Base-by-base conservation (phyloP, 805 yeast species). In the Candida silvatica region DNA sequence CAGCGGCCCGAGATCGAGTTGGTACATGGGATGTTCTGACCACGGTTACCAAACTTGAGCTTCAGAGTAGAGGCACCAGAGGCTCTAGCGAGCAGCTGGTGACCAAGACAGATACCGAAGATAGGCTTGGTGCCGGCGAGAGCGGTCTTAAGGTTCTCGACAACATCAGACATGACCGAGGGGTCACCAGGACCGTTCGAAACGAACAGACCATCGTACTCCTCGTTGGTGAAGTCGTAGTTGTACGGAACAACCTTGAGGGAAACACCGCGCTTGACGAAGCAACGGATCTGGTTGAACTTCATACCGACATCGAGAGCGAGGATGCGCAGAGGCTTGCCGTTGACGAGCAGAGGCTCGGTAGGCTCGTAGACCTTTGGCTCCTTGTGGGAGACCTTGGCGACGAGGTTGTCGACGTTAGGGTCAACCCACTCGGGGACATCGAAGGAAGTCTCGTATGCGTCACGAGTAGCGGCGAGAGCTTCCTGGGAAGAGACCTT, bases 111-210 rank as follows among this genome's bases (percentile, higher is more conserved):
- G 58, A 92, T 92, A 74, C 98, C 98, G 52, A 92, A 92, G 37
- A 92, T 71, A 36, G 98, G 98, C 59, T 75, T 78, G 34, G 75
- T 81, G 25, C 72, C 69, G 29, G 68, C 67, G 39, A 90, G 56
- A 24, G 74, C 82, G 29, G 58, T 59, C 27, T 68, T 47, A 52
- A 92, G 64, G 47, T 71, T 77, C 27, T 62, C 68, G 24, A 81
- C 81, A 40, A 86, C 73, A 16, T 68, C 72, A 30, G 75, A 59
- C 76, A 92, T 71, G 38, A 83, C 85, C 29, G 92, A 74, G 38
- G 99, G 99, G 65, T 92, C 97, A 74, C 99, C 99, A 20, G 99
- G 99, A 67, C 99, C 99, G 62, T 92, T 92, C 37, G 97, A 88
- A 46, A 90, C 68, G 62, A 92, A 92, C 51, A 92, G 70, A 68